These are phyloP conservation scores for Talaromyces rugulosus DNA, from an alignment of 2,329 filamentous ascomycete species.

Conservation along the genomic window DNA sequence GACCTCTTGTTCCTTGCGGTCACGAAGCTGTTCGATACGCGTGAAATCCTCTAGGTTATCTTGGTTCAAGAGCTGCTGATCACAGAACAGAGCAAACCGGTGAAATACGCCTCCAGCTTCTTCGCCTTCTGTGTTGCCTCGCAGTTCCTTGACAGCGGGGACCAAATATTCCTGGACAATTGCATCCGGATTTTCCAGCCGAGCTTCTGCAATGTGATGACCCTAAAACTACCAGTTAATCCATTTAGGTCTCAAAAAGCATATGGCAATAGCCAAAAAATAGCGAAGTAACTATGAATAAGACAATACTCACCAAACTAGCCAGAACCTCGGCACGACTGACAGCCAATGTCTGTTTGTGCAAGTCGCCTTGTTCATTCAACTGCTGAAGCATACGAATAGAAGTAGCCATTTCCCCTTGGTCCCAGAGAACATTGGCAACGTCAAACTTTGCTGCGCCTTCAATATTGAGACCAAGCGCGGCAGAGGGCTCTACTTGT, in stretches of 20 bases:
- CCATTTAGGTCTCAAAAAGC: not conserved
- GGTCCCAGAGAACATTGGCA: conserved; percentile 88
- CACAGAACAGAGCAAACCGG: conserved; percentile 92
- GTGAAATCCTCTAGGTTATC: conserved; percentile 80
- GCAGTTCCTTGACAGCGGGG: conserved; percentile 77
- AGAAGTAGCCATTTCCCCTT: conserved; percentile 82
- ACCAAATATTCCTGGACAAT: conserved; percentile 85
- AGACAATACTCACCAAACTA: conserved; percentile 57
- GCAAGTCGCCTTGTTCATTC: conserved; percentile 57
- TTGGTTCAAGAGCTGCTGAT: conserved; percentile 83
- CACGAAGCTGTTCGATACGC: conserved; percentile 71
- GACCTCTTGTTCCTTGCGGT: conserved; percentile 78
- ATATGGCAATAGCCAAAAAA: not conserved
- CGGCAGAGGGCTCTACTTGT: conserved; percentile 65
- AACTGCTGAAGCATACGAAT: conserved; percentile 83
- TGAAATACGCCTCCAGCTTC: conserved; percentile 88
- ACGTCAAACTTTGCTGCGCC: conserved; percentile 75
- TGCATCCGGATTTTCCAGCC: conserved; percentile 82
- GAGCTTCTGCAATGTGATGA: conserved; percentile 81
- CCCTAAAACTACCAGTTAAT: conserved; percentile 46
- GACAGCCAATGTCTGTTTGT: conserved; percentile 66
- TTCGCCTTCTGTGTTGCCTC: conserved; percentile 60
- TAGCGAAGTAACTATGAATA: not conserved
- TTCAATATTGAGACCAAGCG: conserved; percentile 71
- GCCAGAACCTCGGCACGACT: conserved; percentile 77